Base-by-base conservation (phyloP, 768 basidiomycete genomes). In the Piloderma croceum region DNA sequence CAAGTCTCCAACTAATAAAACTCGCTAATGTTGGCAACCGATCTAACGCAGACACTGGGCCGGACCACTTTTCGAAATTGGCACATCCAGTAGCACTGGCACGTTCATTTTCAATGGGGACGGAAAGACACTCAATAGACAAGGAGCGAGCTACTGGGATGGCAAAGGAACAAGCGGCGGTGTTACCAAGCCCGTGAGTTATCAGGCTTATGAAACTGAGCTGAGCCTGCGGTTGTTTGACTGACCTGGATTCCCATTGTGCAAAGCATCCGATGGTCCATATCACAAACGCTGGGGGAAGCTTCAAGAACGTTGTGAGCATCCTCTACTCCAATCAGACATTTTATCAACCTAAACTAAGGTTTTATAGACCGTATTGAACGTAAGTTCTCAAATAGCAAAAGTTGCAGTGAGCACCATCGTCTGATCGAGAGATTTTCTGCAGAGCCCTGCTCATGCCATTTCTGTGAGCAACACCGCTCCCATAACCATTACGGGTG, bases 381-480 rank as follows among this genome's bases (percentile, higher is more conserved):
- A 29, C 27, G 27, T 29, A 15, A 9, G 27, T 29, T 29, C 27
- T 15, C 15, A 29, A 9, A n/a, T n/a, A n/a, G n/a, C n/a, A n/a
- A n/a, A 9, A 9, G 27, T 29, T 29, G 15, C 27, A 29, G 9
- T 29, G 15, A 15, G 9, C 27, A 29, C 15, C 27, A 15, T 15
- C 10, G 27, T 9, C 27, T 9, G 9, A 9, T 29, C 27, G 9
- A 15, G 15, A 9, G 9, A 9, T 15, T 29, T 29, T 15, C 27
- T 29, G 27, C 27, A 29, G 27, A 29, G 27, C 15, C 27, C 27
- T 29, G 27, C 27, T 9, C 27, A 29, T 9, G 55, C 50, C 27
- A 61, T 71, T 49, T 43, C 61, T 27, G 48, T 74, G 19, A 48
- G 34, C 17, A 67, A 62, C 46, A 21, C 38, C 12, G 66, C 42